A percentile compares a stretch with the other conserved stretches of the same genome.
These are phyloP conservation scores for Phaffia australis DNA, from an alignment of 768 basidiomycete species.

Conservation along the genomic window DNA sequence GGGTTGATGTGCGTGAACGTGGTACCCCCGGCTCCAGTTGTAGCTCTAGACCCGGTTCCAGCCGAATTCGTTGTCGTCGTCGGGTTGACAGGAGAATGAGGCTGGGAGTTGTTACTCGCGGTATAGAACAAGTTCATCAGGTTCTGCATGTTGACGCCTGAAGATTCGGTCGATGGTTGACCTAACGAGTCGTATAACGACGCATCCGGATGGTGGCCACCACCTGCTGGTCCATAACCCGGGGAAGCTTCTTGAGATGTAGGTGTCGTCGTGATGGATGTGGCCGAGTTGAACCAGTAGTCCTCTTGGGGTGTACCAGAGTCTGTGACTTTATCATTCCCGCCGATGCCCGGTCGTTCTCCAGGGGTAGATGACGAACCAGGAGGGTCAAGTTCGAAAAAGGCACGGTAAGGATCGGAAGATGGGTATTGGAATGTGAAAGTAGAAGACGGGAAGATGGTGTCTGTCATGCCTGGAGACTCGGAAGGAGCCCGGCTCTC, in stretches of 20 bases:
- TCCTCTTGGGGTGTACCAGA: conserved; percentile 1
- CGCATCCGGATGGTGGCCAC: neutral
- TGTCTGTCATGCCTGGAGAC: neutral
- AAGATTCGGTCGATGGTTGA: conserved; percentile 14
- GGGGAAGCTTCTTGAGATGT: conserved; percentile 13
- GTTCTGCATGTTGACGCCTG: conserved; percentile 36
- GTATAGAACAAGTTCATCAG: conserved; percentile 38
- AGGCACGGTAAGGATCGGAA: conserved; percentile 4
- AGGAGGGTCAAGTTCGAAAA: too few species aligned
- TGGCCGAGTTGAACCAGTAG: neutral
- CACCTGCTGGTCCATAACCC: neutral
- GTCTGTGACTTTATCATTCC: neutral
- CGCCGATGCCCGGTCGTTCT: too few species aligned
- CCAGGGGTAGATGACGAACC: too few species aligned
- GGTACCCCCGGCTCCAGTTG: conserved; percentile 7
- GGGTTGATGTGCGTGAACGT: conserved; percentile 58
- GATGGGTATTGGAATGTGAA: conserved; percentile 38
- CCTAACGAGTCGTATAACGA: conserved; percentile 1
- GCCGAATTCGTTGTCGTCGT: neutral
- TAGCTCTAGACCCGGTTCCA: neutral
- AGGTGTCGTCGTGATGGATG: conserved; percentile 17
- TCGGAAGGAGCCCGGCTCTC: neutral
- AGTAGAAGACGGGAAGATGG: conserved; percentile 34
- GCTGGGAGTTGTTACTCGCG: conserved; percentile 32
- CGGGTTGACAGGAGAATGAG: neutral